Conservation (phyloP, 2,329 filamentous ascomycete species). For the Trichophyton mentagrophytes region DNA sequence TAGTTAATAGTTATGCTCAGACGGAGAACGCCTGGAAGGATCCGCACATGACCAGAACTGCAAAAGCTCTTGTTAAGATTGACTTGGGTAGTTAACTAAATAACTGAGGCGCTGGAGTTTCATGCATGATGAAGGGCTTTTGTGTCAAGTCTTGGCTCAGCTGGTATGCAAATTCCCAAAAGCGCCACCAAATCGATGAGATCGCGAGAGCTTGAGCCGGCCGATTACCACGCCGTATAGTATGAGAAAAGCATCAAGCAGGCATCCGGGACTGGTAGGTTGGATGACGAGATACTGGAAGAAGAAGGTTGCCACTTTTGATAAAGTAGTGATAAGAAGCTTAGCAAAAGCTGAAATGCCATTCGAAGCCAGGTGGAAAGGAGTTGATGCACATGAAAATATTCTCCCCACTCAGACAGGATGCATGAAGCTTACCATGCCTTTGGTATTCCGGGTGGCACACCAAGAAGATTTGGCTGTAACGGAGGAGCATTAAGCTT, state of each 20-base stretch:
- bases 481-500: neutral
- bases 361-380: no score
- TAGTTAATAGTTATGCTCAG: neutral
- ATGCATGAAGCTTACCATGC: conserved; percentile 2
- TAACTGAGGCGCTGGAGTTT: neutral
- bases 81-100: neutral
- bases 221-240: neutral
- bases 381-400: neutral
- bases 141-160: conserved; percentile 1
- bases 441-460: neutral
- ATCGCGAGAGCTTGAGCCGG: neutral
- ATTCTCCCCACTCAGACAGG: neutral
- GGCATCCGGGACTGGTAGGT: neutral
- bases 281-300: neutral
- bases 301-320: neutral
- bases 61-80: neutral
- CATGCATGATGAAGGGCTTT: neutral
- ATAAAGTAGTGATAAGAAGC: neutral
- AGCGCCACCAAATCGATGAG: neutral
- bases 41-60: conserved; percentile 1
- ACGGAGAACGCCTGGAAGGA: neutral
- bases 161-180: neutral
- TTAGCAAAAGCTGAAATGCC: no score
- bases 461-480: neutral
- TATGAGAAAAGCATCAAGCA: neutral